Conservation (phyloP, 164 flowering plant genomes). For the Sedum album region DNA sequence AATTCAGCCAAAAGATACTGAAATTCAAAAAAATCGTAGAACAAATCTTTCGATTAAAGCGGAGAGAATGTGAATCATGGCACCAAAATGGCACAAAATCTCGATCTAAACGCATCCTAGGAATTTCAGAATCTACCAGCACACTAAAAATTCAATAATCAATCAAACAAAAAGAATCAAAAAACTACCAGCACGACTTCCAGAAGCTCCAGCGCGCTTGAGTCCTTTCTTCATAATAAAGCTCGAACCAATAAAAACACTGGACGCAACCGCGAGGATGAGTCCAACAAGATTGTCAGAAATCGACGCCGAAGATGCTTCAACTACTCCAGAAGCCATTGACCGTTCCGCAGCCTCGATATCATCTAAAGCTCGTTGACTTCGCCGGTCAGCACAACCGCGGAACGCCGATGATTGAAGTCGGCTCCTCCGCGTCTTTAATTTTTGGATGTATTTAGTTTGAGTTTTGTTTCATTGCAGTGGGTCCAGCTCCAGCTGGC, state of each 20-base stretch:
- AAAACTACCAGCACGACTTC: conserved; percentile 14
- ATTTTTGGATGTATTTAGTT: background rate
- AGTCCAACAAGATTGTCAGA: conserved; percentile 54
- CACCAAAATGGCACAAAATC: background rate
- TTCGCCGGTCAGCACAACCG: background rate
- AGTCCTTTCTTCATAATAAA: conserved; percentile 89
- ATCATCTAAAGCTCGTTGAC: background rate
- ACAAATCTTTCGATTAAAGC: too few relatives aligned
- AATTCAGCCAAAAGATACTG: background rate
- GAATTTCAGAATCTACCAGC: too few relatives aligned
- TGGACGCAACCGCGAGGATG: conserved; percentile 57
- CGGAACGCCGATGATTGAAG: background rate
- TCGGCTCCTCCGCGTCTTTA: background rate
- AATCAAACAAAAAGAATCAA: background rate
- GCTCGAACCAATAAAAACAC: conserved; percentile 80
- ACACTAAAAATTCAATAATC: background rate
- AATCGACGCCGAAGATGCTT: background rate
- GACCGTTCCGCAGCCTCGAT: background rate
- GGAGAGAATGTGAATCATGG: too few relatives aligned
- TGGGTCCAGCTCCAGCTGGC: background rate
- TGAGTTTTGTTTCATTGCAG: background rate
- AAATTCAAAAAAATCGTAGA: too few relatives aligned
- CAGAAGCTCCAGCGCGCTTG: conserved; percentile 55
- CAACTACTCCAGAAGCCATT: background rate
- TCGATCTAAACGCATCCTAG: background rate